Base-by-base conservation (phyloP, 2,329 filamentous ascomycete genomes). In the Botrytis fragariae region DNA sequence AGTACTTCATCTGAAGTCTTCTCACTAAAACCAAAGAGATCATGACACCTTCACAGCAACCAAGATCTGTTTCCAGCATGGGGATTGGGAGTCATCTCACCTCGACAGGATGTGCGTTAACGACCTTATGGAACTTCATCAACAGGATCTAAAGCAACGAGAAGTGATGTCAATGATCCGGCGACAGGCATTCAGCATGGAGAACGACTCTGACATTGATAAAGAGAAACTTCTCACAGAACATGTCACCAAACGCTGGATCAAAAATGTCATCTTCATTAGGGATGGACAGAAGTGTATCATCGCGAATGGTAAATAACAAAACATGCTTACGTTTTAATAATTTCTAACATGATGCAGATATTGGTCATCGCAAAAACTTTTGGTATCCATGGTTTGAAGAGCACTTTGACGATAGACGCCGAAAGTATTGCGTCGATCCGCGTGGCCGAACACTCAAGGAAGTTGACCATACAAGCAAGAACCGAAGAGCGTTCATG, bases 151-250 rank as follows among this genome's bases (percentile, higher is more conserved):
- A 37, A 39, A 51, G n/a, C 32, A n/a, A 51, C 7, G 25, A 51
- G 37, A 18, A 16, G 32, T 18, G 9, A 51, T 67, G 10, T n/a
- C 32, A n/a, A 8, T 18, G 9, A 44, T 45, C 5, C 44, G 7
- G 8, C 12, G 2, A 1, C 0, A 14, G 20, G 20, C 4, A 54
- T n/a, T 25, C 12, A 37, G 4, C 2, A 29, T n/a, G 10, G 4
- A 22, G 12, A 7, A 12, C 22, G 12, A 2, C 39, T 29, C 63
- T 18, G 14, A 18, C 1, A 4, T 16, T 14, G 12, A 51, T 37
- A 25, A 37, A 10, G 45, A 48, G 10, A 35, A 51, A 3, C 10
- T 51, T 2, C 6, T 51, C 14, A 16, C 32, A 9, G 4, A n/a
- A 20, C 5, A 20, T 51, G 63, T 67, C 2, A 51, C 32, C 7